Evolutionary conservation across 2,329 filamentous ascomycete genomes (phyloP), one percentile per base, ranked within the genome.

Genomic region (Leptographium galeiforme): DNA sequence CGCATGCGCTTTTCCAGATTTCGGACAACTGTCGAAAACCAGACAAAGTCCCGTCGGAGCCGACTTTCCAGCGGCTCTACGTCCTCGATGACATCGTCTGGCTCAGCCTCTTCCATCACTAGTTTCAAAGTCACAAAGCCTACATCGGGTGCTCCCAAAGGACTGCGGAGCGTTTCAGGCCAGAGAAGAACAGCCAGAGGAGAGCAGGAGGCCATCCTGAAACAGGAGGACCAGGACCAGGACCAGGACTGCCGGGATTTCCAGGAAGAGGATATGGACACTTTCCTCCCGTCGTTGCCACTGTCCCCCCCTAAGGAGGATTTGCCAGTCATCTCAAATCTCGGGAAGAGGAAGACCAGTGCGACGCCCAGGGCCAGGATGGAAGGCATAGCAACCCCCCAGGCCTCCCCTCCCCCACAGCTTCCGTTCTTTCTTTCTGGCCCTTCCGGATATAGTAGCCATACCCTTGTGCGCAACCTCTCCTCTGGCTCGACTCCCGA

Each of bases 1-100:
- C 73, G 78, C 48, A 81, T 81, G 78, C 70, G 78, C 53, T 81
- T 74, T 63, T 74, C 76, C 14, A 72, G 78, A 39, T 79, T 79
- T 61, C 67, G 68, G 33, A 61, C 68, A 11, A 65, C 71, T 12
- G 70, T 80, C 61, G 56, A 58, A 8, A 58, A 55, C 19, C 49
- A 41, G 14, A 16, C 11, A 51, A 43, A 34, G 18, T 11, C 30
- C 8, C 46, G 51, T 16, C 46, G 30, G 10, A 38, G 8, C 18
- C 51, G 51, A 6, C n/a, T 38, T 11, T 48, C 46, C 2, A 32
- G 32, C 5, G 32, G 30, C 16, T 44, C 45, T 10, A 36, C 51
- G 8, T 19, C 33, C 8, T 47, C 50, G 4, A 18, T 13, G 25
- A 14, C 25, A 3, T 48, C 51, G 14, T 16, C 30, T 6, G 46